A percentile compares a stretch with the other conserved stretches of the same genome.
phyloP scores from a whole-genome alignment of 148 eudicot species.

The Spergularia bocconei region DNA sequence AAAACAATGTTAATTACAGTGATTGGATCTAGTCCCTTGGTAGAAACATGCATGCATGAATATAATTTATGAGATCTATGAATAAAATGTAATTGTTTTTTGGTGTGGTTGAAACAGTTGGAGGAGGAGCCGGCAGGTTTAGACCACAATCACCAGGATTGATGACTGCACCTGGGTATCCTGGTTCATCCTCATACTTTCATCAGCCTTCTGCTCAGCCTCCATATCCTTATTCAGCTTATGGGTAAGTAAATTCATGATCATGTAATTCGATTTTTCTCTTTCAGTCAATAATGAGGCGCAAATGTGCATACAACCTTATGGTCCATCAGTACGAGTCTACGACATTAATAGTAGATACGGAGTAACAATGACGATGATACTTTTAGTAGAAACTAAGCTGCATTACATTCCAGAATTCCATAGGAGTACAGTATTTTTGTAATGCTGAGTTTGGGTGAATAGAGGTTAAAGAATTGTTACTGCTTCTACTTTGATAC shows the following conservation, averaged over 20 bases:
- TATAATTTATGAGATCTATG: neutral
- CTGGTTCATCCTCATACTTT: constrained; percentile 41
- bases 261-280: neutral
- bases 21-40: no score
- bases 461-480: neutral
- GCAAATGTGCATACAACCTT: no score
- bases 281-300: no score
- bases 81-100: neutral
- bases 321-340: no score
- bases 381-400: neutral
- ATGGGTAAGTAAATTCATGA: constrained; percentile 35
- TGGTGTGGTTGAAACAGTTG: constrained; percentile 2
- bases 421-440: no score
- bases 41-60: constrained; percentile 20
- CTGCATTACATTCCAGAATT: no score
- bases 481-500: constrained; percentile 5
- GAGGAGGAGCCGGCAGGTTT: constrained; percentile 36
- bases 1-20: no score
- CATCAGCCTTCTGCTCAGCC: constrained; percentile 47
- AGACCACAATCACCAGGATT: constrained; percentile 43
- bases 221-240: constrained; percentile 47
- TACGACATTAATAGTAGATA: no score
- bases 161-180: constrained; percentile 36
- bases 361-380: no score
- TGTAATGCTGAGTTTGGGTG: neutral